Evolutionary conservation across 331 rosid species (phyloP), one percentile per base, ranked within the genome.

Genomic region (Arachis monticola): DNA sequence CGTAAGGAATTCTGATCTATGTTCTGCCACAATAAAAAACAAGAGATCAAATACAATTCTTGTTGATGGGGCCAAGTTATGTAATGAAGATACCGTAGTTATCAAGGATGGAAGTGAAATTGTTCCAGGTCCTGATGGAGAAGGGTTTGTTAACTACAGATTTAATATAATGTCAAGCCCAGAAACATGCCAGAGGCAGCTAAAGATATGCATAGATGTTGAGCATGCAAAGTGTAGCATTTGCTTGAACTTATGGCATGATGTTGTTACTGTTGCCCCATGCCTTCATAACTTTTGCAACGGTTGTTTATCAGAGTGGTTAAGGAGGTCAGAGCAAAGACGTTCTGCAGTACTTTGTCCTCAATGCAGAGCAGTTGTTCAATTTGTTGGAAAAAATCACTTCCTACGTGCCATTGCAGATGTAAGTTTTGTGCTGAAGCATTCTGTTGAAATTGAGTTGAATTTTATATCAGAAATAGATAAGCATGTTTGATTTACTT

Each of bases 261-360:
- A 88, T 69, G 99, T 86, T 68, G 97, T 94, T 46, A 87, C 99
- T 41, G 87, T 82, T 64, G 92, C 99, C 73, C 99, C 99, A 68
- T 94, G 99, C 85, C 87, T 90, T 66, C 97, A 92, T 78, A 94
- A 90, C 82, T 94, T 94, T 81, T 94, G 97, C 87, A 94, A 94
- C 1, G 96, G 97, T 69, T 94, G 99, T 87, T 94, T 94, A 93
- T 88, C 97, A 38, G 96, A 92, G 86, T 94, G 99, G 99, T 82
- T 92, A 74, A 82, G 80, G 86, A 84, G 90, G 80, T 92, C 96
- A 10, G 87, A 83, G 60, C 88, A 87, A 84, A 92, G 83, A 70
- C 92, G 50, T 60, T 73, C 94, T n/a, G 60, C 85, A 31, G 92
- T 94, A 64, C 91, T 94, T 69, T 94, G 98, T 86, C 98, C 99